Evolutionary conservation across 352 stramenopile species (phyloP), one percentile per base, ranked within the genome.

Genomic region (Phytopythium helicoides): DNA sequence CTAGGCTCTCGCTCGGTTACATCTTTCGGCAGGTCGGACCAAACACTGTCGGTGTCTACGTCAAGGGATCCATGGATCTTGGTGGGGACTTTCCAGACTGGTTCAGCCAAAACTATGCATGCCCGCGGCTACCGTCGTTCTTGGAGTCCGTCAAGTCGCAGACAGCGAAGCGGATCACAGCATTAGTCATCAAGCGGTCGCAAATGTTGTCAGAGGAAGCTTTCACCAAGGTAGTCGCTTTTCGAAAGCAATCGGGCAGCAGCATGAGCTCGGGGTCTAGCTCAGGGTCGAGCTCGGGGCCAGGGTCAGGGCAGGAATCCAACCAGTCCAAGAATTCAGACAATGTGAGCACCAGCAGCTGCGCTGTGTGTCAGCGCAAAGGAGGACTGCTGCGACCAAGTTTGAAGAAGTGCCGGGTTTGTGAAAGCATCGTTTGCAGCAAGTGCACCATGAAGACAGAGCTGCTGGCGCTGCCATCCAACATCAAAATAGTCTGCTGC

Each of bases 391-490:
- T 72, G 3, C 58, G 63, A 33, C 28, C 54, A 7, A 58, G 42
- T 1, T 54, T 69, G 26, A 60, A 58, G 6, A 51, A 47, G 14
- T 81, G 71, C 35, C 59, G 59, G 14, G 68, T 81, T 42, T 81
- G 71, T 38, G 51, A 44, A 3, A 39, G 65, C 28, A 47, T 50
- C 11, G 51, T 57, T 12, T 81, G 71, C 55, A 62, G 57, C 37
- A 77, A 73, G 38, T 81, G 71, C 55, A 61, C 66, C 45, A 52
- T 78, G 38, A 76, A 73, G 25, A 56, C 65, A 19, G 66, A 62
- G 14, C 41, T 81, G 25, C 60, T 71, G 16, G 68, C 58, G 0
- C 51, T 46, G 7, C 50, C 54, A 1, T 59, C 58, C 10, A 59
- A 71, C n/a, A 58, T 76, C 7, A 62, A 56, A 22, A 49, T 69